Evolutionary conservation across 352 stramenopile species (phyloP), one percentile per base, ranked within the genome.

Genomic region (Globisporangium nunn): DNA sequence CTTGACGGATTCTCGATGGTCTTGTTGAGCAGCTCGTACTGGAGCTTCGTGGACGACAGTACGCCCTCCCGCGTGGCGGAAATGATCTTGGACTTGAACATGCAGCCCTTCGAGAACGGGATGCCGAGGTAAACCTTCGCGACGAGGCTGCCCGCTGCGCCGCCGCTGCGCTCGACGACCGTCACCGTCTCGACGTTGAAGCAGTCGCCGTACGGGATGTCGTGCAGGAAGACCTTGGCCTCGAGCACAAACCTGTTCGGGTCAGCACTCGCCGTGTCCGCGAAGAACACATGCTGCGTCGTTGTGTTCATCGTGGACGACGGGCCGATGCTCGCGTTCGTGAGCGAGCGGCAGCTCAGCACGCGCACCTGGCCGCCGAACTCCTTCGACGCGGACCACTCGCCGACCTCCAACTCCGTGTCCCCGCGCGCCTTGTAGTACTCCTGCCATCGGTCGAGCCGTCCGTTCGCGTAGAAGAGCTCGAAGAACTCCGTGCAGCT

Each of bases 21-120:
- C 41, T 73, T 74, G 52, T 88, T 87, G 43, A 87, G 72, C 54
- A 80, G 59, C 37, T 91, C 74, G 51, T 85, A 87, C 53, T 74
- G 72, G 31, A 88, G 60, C 28, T 71, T 75, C 3, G 68, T 74
- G 8, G 78, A 88, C 43, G 73, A 75, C 31, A 29, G 60, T 51
- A 87, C 74, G 28, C 77, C 75, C 48, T 88, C 80, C 12, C 71
- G 66, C 39, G 81, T 94, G 14, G 83, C 77, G 0, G 81, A 88
- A 41, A 94, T 91, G 54, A 94, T 94, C 67, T 92, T 94, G 37
- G 81, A 91, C 65, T 94, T 94, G 62, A 92, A 94, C 81, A 94
- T 91, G 55, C 84, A 94, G 4, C 84, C 84, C 50, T 91, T 94
- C 6, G 84, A 92, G 56, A 94, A 94, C 40, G 84, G 84, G 52